Conservation (phyloP, 805 yeast species). For the Martiniozyma abietophila region DNA sequence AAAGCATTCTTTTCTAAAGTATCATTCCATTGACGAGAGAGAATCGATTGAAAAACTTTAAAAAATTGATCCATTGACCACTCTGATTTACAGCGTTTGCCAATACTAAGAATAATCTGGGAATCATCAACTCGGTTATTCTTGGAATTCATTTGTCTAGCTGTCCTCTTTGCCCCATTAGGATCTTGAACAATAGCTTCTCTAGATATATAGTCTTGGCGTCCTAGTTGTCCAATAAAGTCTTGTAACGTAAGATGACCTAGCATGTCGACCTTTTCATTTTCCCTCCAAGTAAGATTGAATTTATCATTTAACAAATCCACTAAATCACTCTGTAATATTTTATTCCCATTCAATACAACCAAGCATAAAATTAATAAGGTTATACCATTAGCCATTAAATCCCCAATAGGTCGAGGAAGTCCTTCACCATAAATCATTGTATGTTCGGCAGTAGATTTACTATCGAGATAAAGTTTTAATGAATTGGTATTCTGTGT, state of each 20-base stretch:
- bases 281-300: constrained; percentile 17
- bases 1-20: not conserved
- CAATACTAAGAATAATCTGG: constrained; percentile 20
- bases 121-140: constrained; percentile 17
- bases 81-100: constrained; percentile 23
- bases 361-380: constrained; percentile 20
- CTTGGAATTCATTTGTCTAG: constrained; percentile 4
- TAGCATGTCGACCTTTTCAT: constrained; percentile 15
- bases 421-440: constrained; percentile 13
- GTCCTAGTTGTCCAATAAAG: constrained; percentile 17
- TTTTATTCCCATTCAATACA: constrained; percentile 21
- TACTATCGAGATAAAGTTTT: constrained; percentile 6
- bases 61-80: constrained; percentile 19
- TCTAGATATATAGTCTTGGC: constrained; percentile 20
- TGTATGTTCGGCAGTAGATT: constrained; percentile 1
- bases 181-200: not conserved
- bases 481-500: constrained; percentile 8
- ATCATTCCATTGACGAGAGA: constrained; percentile 23
- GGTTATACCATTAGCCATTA: constrained; percentile 21
- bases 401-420: constrained; percentile 20
- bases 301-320: constrained; percentile 18
- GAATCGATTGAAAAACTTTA: constrained; percentile 18
- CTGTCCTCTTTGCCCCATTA: constrained; percentile 1
- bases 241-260: constrained; percentile 16
- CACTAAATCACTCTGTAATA: constrained; percentile 22